Percentiles rank a stretch among this genome's conserved stretches.
phyloP scores from a whole-genome alignment of 805 yeast genomes.

The Kodamaea lidongshanica region DNA sequence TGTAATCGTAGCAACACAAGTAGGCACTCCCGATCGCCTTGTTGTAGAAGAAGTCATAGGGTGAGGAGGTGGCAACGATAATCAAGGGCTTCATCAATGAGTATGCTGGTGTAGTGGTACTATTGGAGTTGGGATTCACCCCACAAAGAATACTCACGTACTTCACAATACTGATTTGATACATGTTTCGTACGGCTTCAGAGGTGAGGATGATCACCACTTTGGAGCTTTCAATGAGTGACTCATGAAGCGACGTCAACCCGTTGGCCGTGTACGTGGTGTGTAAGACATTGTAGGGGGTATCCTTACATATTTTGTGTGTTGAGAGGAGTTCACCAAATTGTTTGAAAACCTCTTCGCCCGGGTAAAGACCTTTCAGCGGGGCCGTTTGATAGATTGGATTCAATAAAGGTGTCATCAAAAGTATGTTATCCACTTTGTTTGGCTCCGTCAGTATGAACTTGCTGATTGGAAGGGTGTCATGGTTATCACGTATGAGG shows the following conservation, averaged over 20 bases:
- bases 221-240: slow-evolving; percentile 45
- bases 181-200: slow-evolving; percentile 54
- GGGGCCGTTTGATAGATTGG: slow-evolving; percentile 25
- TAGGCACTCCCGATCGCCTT: slow-evolving; percentile 50
- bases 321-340: slow-evolving; percentile 44
- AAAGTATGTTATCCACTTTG: slow-evolving; percentile 23
- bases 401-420: slow-evolving; percentile 34
- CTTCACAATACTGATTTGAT: slow-evolving; percentile 56
- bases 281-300: slow-evolving; percentile 45
- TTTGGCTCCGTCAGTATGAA: slow-evolving; percentile 22
- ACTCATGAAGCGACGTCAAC: slow-evolving; percentile 49
- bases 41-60: slow-evolving; percentile 55
- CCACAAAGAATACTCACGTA: slow-evolving; percentile 52
- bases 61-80: slow-evolving; percentile 56
- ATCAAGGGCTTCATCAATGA: slow-evolving; percentile 44
- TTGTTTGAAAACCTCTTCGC: slow-evolving; percentile 48
- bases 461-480: slow-evolving; percentile 43
- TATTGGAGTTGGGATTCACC: slow-evolving; percentile 30
- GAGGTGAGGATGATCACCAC: slow-evolving; percentile 50
- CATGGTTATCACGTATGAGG: slow-evolving; percentile 47
- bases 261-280: slow-evolving; percentile 56
- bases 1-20: slow-evolving; percentile 57
- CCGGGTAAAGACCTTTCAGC: slow-evolving; percentile 24
- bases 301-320: slow-evolving; percentile 20
- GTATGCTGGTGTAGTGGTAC: slow-evolving; percentile 13